Base-by-base conservation (phyloP, 179 eudicot genomes). In the Amaranthus tricolor region DNA sequence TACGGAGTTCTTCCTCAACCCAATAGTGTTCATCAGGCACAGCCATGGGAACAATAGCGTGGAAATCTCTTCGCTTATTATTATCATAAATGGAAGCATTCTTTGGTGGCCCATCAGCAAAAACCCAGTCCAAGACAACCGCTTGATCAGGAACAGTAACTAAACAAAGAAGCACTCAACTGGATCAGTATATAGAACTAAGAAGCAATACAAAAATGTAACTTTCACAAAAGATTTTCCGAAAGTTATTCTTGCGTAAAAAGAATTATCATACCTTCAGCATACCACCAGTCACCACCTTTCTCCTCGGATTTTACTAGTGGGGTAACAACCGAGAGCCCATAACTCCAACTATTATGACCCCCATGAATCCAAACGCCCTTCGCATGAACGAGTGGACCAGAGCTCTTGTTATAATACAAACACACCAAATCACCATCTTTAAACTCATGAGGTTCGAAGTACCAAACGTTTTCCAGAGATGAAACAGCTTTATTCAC, bases 351-450 rank as follows among this genome's bases (percentile, higher is more conserved):
- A 74, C 84, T 84, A 78, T 94, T 87, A 82, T 90, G 81, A 49
- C 99, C 98, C 77, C 98, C 99, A 68, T 91, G 99, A 78, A 96
- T 79, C 99, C 99, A 96, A 61, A 96, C 62, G 21, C 89, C 93
- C 57, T 85, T 82, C 56, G 96, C 92, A 67, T 86, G 84, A 76
- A 83, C 86, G 81, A 96, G 96, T 76, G 98, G 99, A 78, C 98
- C 90, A 56, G 89, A 79, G 71, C 83, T 86, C 84, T 68, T 88
- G 78, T 93, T 96, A 79, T 96, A 96, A 73, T 80, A 94, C 74
- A 96, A 79, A 58, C 82, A 84, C 73, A 94, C 92, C 83, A 68
- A 53, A 72, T 89, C 96, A 65, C 75, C 88, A 53, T 86, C 88
- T 81, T 80, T 79, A 74, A 96, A 89, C 56, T 90, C 89, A 77